phyloP scores from a whole-genome alignment of 2,329 filamentous ascomycete genomes.

The Aplosporella prunicola region DNA sequence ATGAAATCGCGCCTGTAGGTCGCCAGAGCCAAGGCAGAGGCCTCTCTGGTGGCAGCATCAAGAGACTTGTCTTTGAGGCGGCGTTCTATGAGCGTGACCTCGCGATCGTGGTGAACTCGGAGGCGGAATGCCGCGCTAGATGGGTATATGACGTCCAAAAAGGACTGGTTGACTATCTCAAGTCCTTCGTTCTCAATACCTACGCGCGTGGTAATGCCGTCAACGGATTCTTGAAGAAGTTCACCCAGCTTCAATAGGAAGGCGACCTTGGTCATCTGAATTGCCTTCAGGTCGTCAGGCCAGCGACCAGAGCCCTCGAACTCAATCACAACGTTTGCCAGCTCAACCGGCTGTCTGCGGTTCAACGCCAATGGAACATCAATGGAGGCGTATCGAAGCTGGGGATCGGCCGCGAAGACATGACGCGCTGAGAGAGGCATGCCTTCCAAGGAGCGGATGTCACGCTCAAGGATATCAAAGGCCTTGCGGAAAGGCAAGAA shows the following conservation, averaged over 20 bases:
- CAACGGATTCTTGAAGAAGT: slow-evolving; percentile 55
- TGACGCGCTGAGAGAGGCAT: slow-evolving; percentile 81
- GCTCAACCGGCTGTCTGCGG: slow-evolving; percentile 36
- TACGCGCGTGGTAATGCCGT: slow-evolving; percentile 55
- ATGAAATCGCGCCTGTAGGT: slow-evolving; percentile 62
- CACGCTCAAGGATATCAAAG: slow-evolving; percentile 64
- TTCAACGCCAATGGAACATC: slow-evolving; percentile 41
- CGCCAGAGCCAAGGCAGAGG: slow-evolving; percentile 59
- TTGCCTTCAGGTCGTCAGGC: slow-evolving; percentile 84
- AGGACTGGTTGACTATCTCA: slow-evolving; percentile 66
- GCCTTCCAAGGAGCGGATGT: slow-evolving; percentile 69
- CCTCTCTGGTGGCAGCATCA: slow-evolving; percentile 56
- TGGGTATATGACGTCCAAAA: slow-evolving; percentile 70
- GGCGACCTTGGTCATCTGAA: slow-evolving; percentile 88
- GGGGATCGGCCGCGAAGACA: slow-evolving; percentile 60
- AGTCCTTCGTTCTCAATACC: slow-evolving; percentile 69
- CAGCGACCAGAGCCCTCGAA: slow-evolving; percentile 90
- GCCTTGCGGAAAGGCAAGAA: slow-evolving; percentile 63
- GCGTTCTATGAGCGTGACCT: slow-evolving; percentile 71
- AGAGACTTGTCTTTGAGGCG: slow-evolving; percentile 63
- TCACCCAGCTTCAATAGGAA: slow-evolving; percentile 68
- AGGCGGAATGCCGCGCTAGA: slow-evolving; percentile 69
- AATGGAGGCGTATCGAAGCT: slow-evolving; percentile 65
- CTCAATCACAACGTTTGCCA: slow-evolving; percentile 73
- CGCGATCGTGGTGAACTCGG: slow-evolving; percentile 80